Evolutionary conservation across 192 early-diverging fungal genomes (phyloP), one percentile per base, ranked within the genome.

Genomic region (Podila verticillata): DNA sequence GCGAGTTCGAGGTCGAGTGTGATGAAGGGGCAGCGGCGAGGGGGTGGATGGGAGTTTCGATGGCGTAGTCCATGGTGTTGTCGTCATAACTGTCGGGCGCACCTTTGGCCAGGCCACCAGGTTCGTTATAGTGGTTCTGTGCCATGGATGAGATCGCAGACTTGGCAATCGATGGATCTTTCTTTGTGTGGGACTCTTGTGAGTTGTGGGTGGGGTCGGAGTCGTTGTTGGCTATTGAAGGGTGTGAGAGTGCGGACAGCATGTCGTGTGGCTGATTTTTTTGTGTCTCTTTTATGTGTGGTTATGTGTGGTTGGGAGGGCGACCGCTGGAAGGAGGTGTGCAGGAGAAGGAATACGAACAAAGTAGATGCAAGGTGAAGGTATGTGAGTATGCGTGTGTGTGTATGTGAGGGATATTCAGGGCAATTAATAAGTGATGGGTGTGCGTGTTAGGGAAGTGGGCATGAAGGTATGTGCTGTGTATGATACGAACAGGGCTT

Each of bases 171-270:
- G 24, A 30, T 32, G 48, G 22, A n/a, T 20, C 54, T 64, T 20
- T 13, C 22, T 24, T 39, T 30, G 34, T 17, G 17, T 66, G 20
- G 19, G 39, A 19, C 28, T 47, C 31, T 28, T 44, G n/a, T 32
- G 22, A 24, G 32, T 36, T 51, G 32, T 17, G 31, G 63, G 26
- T 65, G 66, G 29, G 20, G 48, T 64, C 56, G 29, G 57, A 32
- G 20, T 61, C 15, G 44, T 66, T 26, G 61, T 57, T 75, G 61
- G 66, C 48, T 75, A 75, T 68, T 75, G 73, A 74, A 26, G 73
- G 31, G 28, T 63, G 66, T 1, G 60, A 54, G 34, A 75, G 12
- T 7, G 73, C 66, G 20, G 73, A 75, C 35, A 75, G 48, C 73
- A 68, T 74, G 31, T 3, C 30, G 57, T 26, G 24, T 31, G 28